Evolutionary conservation across 495 filamentous ascomycete species (phyloP), one percentile per base, ranked within the genome.

Genomic region (Glonium stellatum): DNA sequence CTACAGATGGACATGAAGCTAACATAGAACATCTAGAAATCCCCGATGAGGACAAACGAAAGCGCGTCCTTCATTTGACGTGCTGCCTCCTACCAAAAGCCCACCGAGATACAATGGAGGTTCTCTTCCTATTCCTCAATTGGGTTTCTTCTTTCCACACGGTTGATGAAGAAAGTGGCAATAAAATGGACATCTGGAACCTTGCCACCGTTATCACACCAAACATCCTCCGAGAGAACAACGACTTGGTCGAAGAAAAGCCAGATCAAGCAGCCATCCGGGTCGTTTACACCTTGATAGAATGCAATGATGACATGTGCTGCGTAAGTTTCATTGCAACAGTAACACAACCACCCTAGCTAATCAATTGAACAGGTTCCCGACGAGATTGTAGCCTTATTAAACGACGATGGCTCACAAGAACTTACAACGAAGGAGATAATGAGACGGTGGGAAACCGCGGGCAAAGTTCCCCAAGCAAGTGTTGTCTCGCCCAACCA

Each of bases 131-230:
- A 13, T 99, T 99, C 78, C 78, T 99, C n/a, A 95, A 93, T 68
- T 99, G 95, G 95, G 88, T 87, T 13, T 89, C 91, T 12, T 96
- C 93, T 5, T 99, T 99, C 77, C 91, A 92, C 51, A 90, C 96
- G 68, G 86, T 97, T 21, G 93, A 99, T 67, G 92, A 98, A 66
- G 86, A 89, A 66, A 81, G 81, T 39, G 93, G 93, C 21, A 96
- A 90, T 69, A 97, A 97, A 78, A 99, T 99, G 93, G 93, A 99
- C 73, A 90, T 93, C 52, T 92, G 96, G 73, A 99, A 99, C 68
- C 82, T 99, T 55, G 89, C 93, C 6, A 97, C 95, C n/a, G 93
- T 99, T 59, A 95, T 99, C 64, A 89, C 92, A 5, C 93, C 93
- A 0, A 99, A 99, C 62, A 87, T 99, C 55, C 83, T 99, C 13